Evolutionary conservation across 148 eudicot genomes (phyloP), one percentile per base, ranked within the genome.

Genomic region (Suaeda aralocaspica): DNA sequence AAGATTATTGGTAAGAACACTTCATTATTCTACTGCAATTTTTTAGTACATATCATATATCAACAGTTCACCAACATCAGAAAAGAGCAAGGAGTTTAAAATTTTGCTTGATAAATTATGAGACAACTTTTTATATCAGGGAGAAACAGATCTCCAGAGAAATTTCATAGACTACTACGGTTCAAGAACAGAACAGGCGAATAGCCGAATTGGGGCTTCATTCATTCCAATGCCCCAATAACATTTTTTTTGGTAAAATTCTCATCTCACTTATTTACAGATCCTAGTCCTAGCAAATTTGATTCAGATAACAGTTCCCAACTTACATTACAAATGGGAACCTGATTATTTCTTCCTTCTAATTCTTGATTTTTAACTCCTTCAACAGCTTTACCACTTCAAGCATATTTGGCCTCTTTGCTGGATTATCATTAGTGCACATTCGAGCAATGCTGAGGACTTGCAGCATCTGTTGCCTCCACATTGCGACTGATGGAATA

Each of bases 371-470:
- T 74, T 77, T 81, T 29, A 79, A 65, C 74, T 88, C 87, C 71
- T 81, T 76, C 75, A 93, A 77, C 82, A 79, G 68, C 70, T 75
- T 87, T 72, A 87, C 98, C 65, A 93, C 92, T 68, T 90, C 84
- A 21, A 79, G 84, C 98, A 93, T 93, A 4, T 84, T 66, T 6
- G 96, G 98, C 55, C 98, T 82, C 86, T 50, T 85, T 71, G 87
- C 77, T 0, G 98, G 92, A 63, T 83, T 92, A 44, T 93, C 96
- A 31, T 44, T 48, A 1, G 98, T 90, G 84, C 98, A 93, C 63
- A 65, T 71, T 67, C 79, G 73, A 6, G 96, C 98, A 59, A 93
- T 77, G 6, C 56, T 74, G 44, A 93, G 88, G 64, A 90, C 92
- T n/a, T 77, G 56, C 69, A 83, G 21, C 92, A 88, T 90, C 49